These are phyloP conservation scores for Ceratorhiza oryzae-sativae DNA, from an alignment of 1,284 basidiomycete genomes.

Conservation along the genomic window DNA sequence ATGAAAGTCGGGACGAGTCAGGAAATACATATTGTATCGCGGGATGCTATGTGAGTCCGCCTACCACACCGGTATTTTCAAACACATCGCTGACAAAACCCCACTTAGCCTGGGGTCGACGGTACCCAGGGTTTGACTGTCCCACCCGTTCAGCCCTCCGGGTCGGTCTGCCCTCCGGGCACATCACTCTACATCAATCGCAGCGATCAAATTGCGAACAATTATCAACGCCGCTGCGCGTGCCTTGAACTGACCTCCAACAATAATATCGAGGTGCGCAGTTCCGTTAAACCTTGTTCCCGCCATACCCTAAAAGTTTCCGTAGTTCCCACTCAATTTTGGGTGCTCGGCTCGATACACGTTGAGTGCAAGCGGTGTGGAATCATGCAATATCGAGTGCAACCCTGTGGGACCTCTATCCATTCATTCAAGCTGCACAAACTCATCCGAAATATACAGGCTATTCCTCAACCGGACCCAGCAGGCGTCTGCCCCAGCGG, in stretches of 20 bases:
- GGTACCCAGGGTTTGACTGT: constrained; percentile 11
- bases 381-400: constrained; percentile 23
- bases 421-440: background rate
- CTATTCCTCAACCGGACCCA: constrained; percentile 3
- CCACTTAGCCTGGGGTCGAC: constrained; percentile 1
- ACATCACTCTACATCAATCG: constrained; percentile 17
- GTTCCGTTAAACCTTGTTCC: background rate
- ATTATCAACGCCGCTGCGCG: constrained; percentile 21
- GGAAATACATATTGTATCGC: constrained; percentile 35
- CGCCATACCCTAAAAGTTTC: background rate
- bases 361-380: constrained; percentile 18
- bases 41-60: background rate
- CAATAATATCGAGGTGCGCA: constrained; percentile 21
- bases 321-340: constrained; percentile 20
- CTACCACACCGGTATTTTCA: background rate
- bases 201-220: background rate
- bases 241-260: constrained; percentile 21
- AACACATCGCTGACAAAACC: background rate
- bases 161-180: constrained; percentile 16
- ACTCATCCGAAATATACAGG: background rate
- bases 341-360: constrained; percentile 11
- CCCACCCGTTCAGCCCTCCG: constrained; percentile 24
- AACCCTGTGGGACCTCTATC: background rate
- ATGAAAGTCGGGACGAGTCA: constrained; percentile 14
- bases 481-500: constrained; percentile 7